phyloP scores from a whole-genome alignment of 306 rosid species.

The Lathyrus aphaca region DNA sequence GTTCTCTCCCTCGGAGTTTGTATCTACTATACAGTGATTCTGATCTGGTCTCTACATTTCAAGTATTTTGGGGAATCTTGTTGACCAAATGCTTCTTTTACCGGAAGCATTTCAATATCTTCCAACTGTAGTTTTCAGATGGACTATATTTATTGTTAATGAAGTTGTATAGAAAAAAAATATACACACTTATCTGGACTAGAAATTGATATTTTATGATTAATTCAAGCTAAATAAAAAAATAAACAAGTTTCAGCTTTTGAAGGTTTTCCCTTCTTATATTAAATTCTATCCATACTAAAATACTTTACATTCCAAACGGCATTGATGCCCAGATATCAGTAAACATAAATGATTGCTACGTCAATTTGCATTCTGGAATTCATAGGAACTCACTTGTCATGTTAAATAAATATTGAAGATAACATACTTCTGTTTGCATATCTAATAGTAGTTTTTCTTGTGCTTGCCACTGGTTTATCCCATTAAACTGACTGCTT shows the following conservation, averaged over 20 bases:
- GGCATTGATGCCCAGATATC: constrained; percentile 16
- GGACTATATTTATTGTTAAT: constrained; percentile 8
- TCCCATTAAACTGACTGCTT: constrained; percentile 25
- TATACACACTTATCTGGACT: constrained; percentile 12
- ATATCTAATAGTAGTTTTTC: constrained; percentile 14
- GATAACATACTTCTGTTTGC: constrained; percentile 15
- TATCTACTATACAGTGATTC: neutral
- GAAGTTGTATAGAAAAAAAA: constrained; percentile 15
- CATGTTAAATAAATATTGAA: constrained; percentile 25
- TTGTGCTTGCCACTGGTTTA: constrained; percentile 19
- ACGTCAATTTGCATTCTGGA: constrained; percentile 28
- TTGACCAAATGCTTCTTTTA: constrained; percentile 26
- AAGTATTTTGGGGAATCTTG: constrained; percentile 1
- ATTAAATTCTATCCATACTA: neutral
- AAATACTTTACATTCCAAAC: neutral
- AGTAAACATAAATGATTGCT: neutral
- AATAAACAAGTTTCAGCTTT: constrained; percentile 23
- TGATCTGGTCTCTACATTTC: neutral
- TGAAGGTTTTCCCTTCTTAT: constrained; percentile 5
- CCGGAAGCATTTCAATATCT: constrained; percentile 1
- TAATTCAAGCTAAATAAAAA: constrained; percentile 28
- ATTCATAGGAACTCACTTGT: neutral
- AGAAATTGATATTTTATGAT: constrained; percentile 28
- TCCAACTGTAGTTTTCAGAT: constrained; percentile 8
- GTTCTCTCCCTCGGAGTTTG: neutral